A percentile compares a stretch with the other conserved stretches of the same genome.
Conservation (phyloP, 805 yeast genomes). For the Saturnispora gosingensis region DNA sequence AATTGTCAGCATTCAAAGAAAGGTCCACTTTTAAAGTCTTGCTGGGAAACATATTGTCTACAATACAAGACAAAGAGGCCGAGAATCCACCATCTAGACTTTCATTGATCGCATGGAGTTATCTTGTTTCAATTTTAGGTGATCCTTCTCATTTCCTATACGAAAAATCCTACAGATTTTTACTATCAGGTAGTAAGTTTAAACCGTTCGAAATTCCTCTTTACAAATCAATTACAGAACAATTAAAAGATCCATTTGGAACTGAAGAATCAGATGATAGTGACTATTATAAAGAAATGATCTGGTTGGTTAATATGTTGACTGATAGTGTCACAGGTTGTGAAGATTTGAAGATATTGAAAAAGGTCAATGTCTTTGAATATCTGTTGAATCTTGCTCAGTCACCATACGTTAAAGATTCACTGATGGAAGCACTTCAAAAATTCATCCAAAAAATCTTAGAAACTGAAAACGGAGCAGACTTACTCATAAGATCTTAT, state of each 20-base stretch:
- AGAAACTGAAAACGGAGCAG: conserved; percentile 48
- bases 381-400: conserved; percentile 49
- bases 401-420: conserved; percentile 39
- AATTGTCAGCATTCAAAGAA: conserved; percentile 39
- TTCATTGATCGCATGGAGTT: conserved; percentile 46
- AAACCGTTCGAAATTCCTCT: conserved; percentile 37
- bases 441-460: conserved; percentile 39
- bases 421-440: conserved; percentile 32
- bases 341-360: conserved; percentile 45
- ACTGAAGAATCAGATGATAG: conserved; percentile 29
- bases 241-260: conserved; percentile 21
- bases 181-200: conserved; percentile 46
- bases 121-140: conserved; percentile 45
- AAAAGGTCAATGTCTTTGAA: conserved; percentile 52
- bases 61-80: conserved; percentile 15
- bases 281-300: conserved; percentile 45
- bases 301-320: conserved; percentile 56
- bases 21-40: conserved; percentile 44
- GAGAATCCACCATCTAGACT: conserved; percentile 31
- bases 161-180: conserved; percentile 60
- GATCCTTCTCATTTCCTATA: conserved; percentile 70
- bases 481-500: conserved; percentile 48
- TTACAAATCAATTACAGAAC: conserved; percentile 30
- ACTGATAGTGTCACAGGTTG: conserved; percentile 36
- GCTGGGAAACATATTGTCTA: conserved; percentile 37